Evolutionary conservation across 140 eudicot species (phyloP), one percentile per base, ranked within the genome.

Genomic region (Cichorium intybus): DNA sequence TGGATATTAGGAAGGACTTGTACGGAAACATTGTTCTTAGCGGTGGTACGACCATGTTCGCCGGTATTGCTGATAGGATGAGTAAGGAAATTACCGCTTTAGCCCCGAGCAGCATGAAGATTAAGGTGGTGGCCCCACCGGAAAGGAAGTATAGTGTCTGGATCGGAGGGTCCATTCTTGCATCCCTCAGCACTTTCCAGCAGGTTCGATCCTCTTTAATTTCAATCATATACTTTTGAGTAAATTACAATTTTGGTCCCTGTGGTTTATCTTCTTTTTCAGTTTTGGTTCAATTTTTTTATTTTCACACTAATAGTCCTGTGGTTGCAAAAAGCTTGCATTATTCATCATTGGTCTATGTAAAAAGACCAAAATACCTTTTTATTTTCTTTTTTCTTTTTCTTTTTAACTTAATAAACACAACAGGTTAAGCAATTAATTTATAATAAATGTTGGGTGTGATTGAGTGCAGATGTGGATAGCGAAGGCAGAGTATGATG

Each of bases 101-200:
- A 47, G 90, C 90, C 26, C 90, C 90, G 3, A 84, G 90, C 51
- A 84, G 90, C 81, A 84, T 84, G 90, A 84, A 84, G 80, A 84
- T 84, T 10, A 84, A 84, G 75, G 90, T 84, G 28, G 90, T 84
- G 4, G 90, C 90, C 6, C 90, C 90, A n/a, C 90, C 90, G 0
- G 87, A 84, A 66, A 84, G 90, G 76, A 84, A 84, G 72, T 84
- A 84, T 34, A 84, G 90, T 84, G 90, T 84, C 65, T 84, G 90
- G 90, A 84, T 84, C 24, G 90, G 90, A 45, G 90, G 90, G 3
- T 84, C 90, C 52, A 84, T 84, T 57, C 79, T 84, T 64, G 90
- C 90, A 3, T 84, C 90, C 3, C 90, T 84, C 80, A 84, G 90
- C 63, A 84, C 90, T 73, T 84, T 85, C 94, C 94, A 85, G 68